These are phyloP conservation scores for Huntiella decipiens DNA, from an alignment of 2,329 filamentous ascomycete genomes.

Conservation along the genomic window DNA sequence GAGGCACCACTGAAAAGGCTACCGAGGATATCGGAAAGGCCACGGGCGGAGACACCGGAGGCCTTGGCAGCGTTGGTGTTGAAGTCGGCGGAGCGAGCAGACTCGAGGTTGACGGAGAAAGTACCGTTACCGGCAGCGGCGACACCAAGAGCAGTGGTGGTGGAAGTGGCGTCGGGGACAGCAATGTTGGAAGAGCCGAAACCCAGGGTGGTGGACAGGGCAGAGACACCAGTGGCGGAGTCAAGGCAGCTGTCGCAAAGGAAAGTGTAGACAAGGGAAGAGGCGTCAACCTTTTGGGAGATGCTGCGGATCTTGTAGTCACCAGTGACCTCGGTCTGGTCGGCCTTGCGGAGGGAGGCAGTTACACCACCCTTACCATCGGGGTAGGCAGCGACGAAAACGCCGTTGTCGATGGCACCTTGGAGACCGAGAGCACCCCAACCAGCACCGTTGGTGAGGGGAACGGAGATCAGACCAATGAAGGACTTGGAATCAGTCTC, in stretches of 20 bases:
- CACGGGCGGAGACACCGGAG: conserved; percentile 1
- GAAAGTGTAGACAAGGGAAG: conserved; percentile 27
- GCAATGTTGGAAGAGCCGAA: conserved; percentile 18
- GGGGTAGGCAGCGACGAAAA: conserved; percentile 26
- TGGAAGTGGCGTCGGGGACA: conserved; percentile 12
- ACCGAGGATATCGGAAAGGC: neutral
- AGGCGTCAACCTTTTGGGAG: conserved; percentile 24
- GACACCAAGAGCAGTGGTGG: conserved; percentile 13
- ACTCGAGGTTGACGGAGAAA: conserved; percentile 13
- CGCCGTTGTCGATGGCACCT: conserved; percentile 25
- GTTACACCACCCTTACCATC: conserved; percentile 21
- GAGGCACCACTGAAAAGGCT: neutral
- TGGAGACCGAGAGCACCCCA: conserved; percentile 28
- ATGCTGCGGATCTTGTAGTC: conserved; percentile 23
- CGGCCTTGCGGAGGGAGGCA: conserved; percentile 25
- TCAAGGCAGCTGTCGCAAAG: conserved; percentile 23
- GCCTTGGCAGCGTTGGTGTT: conserved; percentile 13
- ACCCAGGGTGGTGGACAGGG: conserved; percentile 18
- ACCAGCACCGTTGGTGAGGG: conserved; percentile 21
- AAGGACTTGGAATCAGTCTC: conserved; percentile 20
- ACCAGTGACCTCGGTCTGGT: conserved; percentile 24
- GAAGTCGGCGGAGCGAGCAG: conserved; percentile 13
- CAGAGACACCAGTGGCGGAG: conserved; percentile 15
- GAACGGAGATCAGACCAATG: conserved; percentile 28
- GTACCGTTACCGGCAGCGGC: conserved; percentile 14